phyloP scores from a whole-genome alignment of 768 basidiomycete species.

The Suillus lakei region DNA sequence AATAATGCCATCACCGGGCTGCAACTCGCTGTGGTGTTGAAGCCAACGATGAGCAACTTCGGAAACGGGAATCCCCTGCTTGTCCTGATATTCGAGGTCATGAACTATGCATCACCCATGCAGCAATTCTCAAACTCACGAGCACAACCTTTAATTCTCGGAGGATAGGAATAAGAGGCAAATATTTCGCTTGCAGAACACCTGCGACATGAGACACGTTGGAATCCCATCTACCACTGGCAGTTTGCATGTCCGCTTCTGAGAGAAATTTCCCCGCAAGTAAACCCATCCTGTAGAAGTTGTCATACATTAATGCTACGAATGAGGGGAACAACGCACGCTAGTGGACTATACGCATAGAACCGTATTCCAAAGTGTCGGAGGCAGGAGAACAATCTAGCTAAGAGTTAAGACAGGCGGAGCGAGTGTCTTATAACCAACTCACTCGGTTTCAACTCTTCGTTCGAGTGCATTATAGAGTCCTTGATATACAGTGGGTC shows the following conservation, averaged over 20 bases:
- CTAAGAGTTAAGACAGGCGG: too few species aligned
- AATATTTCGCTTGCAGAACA: background rate
- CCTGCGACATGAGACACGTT: conserved; percentile 12
- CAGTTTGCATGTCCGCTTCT: conserved; percentile 10
- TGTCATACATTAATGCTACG: too few species aligned
- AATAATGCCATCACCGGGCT: conserved; percentile 31
- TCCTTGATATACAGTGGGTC: too few species aligned
- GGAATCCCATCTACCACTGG: conserved; percentile 20
- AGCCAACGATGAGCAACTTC: conserved; percentile 26
- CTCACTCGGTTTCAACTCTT: too few species aligned
- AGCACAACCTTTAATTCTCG: conserved; percentile 16
- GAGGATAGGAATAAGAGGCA: conserved; percentile 18
- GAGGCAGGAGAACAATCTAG: too few species aligned
- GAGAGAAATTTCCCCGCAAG: conserved; percentile 15
- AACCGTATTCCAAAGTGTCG: too few species aligned
- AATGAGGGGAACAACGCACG: too few species aligned
- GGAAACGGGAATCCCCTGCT: conserved; percentile 12
- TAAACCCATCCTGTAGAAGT: background rate
- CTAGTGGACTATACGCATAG: too few species aligned
- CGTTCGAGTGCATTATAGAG: too few species aligned
- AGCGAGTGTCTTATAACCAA: too few species aligned
- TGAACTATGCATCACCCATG: background rate
- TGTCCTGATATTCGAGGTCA: too few species aligned
- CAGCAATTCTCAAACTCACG: background rate
- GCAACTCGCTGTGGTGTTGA: conserved; percentile 23